phyloP scores from a whole-genome alignment of 78 protist species.

The Dictyostelium citrinum region DNA sequence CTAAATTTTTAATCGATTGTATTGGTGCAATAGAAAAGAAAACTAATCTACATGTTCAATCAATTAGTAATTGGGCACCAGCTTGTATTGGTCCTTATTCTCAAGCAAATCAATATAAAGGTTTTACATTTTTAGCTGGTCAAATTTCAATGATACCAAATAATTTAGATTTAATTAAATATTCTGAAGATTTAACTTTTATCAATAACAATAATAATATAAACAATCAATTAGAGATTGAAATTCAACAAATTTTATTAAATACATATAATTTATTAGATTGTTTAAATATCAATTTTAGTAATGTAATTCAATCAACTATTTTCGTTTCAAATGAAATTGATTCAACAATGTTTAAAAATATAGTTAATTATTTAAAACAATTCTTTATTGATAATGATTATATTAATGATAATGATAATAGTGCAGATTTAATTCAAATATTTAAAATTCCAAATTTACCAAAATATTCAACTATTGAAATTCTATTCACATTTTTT shows the following conservation, averaged over 20 bases:
- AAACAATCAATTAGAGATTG: background rate
- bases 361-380: background rate
- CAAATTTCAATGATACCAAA: conserved; percentile 86
- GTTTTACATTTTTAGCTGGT: conserved; percentile 62
- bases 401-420: background rate
- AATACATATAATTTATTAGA: conserved; percentile 18
- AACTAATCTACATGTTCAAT: conserved; percentile 90
- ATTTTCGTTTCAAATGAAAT: conserved; percentile 4
- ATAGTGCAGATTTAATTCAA: background rate
- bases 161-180: background rate
- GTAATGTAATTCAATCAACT: background rate
- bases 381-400: background rate
- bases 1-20: conserved; percentile 26
- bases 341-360: background rate
- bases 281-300: background rate
- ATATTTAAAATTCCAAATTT: background rate
- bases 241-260: conserved; percentile 26
- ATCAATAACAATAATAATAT: background rate
- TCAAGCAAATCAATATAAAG: conserved; percentile 40
- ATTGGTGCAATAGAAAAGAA: conserved; percentile 23
- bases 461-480: conserved; percentile 50
- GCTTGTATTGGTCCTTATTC: conserved; percentile 97
- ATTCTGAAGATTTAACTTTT: background rate
- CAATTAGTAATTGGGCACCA: conserved; percentile 93
- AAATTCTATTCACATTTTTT: conserved; percentile 12